Base-by-base conservation (phyloP, 2,329 filamentous ascomycete genomes). In the Mariannaea elegans region DNA sequence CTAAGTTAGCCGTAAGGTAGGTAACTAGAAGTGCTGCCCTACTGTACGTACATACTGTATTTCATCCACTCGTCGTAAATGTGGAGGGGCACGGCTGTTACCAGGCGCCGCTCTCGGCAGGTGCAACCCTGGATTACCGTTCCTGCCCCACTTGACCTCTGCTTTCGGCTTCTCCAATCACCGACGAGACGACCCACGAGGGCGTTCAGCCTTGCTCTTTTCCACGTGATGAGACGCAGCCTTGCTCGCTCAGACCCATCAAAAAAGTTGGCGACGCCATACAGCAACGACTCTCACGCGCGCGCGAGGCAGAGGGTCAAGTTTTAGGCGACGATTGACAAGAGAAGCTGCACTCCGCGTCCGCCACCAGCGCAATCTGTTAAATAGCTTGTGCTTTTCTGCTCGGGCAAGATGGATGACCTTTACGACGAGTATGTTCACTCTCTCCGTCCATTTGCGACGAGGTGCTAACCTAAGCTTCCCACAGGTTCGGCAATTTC, bases 401-500 rank as follows among this genome's bases (percentile, higher is more conserved):
- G 14, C 23, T 47, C 53, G 19, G 50, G 34, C 63, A 76, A 71
- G 71, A 95, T 97, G 93, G 94, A 97, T 82, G 94, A 97, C 79
- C 88, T 97, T 71, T 97, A 98, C 77, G 94, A 98, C 81, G 94
- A 98, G 92, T 96, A 56, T 14, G 65, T 46, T 23, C 42, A 31
- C 27, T 41, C 32, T 21, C 13, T 36, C 41, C 39, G 6, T 29
- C n/a, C 19, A 19, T 47, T 14, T 36, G 23, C 62, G 44, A 56
- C 58, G 38, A 61, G 48, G 62, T 55, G 56, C 65, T 69, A 51
- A 70, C 69, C 56, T 56, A 54, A 48, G 9, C 31, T 62, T 41
- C 48, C 54, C 24, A 42, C 52, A 96, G 93, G 83, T 98, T 98
- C 81, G 94, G 94, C 73, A 98, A 98, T 82, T 98, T 95, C 80